phyloP scores from a whole-genome alignment of 2,329 filamentous ascomycete genomes.

The Fusarium tjaetaba region DNA sequence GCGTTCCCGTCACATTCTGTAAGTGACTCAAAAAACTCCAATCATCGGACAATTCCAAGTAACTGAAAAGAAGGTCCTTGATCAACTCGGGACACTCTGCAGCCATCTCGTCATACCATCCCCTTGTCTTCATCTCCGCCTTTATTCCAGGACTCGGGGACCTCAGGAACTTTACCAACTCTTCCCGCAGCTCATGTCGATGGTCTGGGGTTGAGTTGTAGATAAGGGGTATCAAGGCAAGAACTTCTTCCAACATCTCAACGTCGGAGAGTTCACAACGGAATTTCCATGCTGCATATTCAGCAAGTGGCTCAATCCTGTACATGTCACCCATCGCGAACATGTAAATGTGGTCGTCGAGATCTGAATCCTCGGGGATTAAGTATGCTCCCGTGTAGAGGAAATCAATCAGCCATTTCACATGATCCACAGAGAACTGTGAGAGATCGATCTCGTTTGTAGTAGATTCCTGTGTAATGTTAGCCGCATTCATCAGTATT shows the following conservation, averaged over 20 bases:
- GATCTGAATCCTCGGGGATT: not conserved
- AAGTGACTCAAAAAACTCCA: not conserved
- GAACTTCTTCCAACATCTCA: not conserved
- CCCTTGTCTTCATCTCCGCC: not conserved
- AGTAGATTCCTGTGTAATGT: not conserved
- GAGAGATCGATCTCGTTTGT: not conserved
- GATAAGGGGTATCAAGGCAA: not conserved
- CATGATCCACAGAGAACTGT: not conserved
- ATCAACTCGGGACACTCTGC: not conserved
- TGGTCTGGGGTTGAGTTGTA: not conserved
- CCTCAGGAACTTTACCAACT: not conserved
- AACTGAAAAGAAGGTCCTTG: not conserved
- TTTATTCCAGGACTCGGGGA: fast-evolving
- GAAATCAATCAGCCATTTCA: not conserved
- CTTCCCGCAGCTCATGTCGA: not conserved
- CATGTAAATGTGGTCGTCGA: not conserved
- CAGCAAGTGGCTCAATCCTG: not conserved
- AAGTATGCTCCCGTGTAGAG: not conserved
- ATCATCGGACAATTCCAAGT: not conserved
- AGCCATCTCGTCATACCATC: not conserved
- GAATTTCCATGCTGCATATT: not conserved
- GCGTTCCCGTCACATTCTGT: fast-evolving
- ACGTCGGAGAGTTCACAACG: fast-evolving
- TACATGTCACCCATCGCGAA: constrained; percentile 9
- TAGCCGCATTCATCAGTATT: not conserved